Base-by-base conservation (phyloP, 371 early-diverging fungal species). In the Mucor saturninus region DNA sequence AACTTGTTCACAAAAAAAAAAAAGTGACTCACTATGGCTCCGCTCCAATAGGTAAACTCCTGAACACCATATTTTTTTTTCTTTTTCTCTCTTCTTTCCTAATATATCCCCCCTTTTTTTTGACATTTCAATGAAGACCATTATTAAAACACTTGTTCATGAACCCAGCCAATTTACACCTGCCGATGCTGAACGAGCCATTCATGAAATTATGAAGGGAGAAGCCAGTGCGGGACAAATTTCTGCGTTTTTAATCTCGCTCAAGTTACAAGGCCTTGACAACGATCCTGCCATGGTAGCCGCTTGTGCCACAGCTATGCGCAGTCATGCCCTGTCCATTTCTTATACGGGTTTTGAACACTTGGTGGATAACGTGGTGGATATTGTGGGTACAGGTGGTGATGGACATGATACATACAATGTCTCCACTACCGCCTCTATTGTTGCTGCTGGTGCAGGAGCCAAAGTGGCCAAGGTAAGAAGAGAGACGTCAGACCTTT, bases 321-420 rank as follows among this genome's bases (percentile, higher is more conserved):
- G 80, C 35, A 73, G 81, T 32, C 86, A 86, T 67, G 88, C 90
- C 3, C 71, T 83, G 14, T 63, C 75, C 2, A 75, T 91, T 15
- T 65, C 81, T 14, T 84, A 91, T 30, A 74, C 70, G 26, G 59
- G 67, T 28, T 61, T 74, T 55, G 50, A 75, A 35, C 73, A 72
- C 8, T 67, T 86, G 43, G 68, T 64, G 9, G 83, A 79, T 43
- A 70, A 76, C 21, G 71, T 94, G 0, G 88, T 91, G 5, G 98
- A 98, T 74, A 95, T 97, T 71, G 98, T 98, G 2, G 98, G 98
- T 3, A 98, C 98, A 5, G 98, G 98, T 26, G 98, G 98, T n/a
- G 98, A 98, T 75, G 97, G 96, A 8, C 92, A 93, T 72, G 86
- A 97, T 69, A 98, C 98, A 10, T 97, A 96, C 69, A 98, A 98